These are phyloP conservation scores for Lignosus rhinocerotis DNA, from an alignment of 1,284 basidiomycete species.

Conservation along the genomic window DNA sequence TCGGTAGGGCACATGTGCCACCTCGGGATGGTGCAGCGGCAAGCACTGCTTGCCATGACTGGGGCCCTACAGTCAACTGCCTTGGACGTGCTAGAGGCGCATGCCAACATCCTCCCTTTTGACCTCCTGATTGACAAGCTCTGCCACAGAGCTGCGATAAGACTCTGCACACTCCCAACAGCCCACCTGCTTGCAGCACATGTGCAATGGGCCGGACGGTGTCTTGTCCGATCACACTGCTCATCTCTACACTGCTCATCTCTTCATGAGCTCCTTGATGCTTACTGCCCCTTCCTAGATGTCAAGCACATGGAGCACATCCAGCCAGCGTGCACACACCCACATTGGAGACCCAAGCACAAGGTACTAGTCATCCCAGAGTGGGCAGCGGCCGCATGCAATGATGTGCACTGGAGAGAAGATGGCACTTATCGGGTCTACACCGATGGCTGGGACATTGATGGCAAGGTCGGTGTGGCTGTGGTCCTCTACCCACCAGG, in stretches of 20 bases:
- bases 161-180: slow-evolving; percentile 34
- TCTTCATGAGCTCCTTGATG: slow-evolving; percentile 25
- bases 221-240: slow-evolving; percentile 18
- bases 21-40: slow-evolving; percentile 33
- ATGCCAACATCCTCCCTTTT: slow-evolving; percentile 36
- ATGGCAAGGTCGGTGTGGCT: too few relatives aligned
- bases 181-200: slow-evolving; percentile 34
- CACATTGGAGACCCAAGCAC: slow-evolving; percentile 3
- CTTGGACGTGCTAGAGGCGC: slow-evolving; percentile 34
- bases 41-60: slow-evolving; percentile 34
- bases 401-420: too few relatives aligned
- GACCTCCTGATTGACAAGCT: slow-evolving; percentile 28
- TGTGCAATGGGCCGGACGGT: slow-evolving; percentile 11
- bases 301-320: slow-evolving; percentile 18
- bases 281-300: slow-evolving; percentile 8
- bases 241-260: slow-evolving; percentile 21
- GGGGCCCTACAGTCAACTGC: slow-evolving; percentile 37
- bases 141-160: slow-evolving; percentile 29
- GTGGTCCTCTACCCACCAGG: too few relatives aligned
- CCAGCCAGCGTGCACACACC: slow-evolving; percentile 5
- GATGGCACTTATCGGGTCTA: too few relatives aligned
- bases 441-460: too few relatives aligned
- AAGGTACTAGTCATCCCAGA: too few relatives aligned
- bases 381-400: too few relatives aligned
- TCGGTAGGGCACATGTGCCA: slow-evolving; percentile 3